Percentiles rank a stretch among this genome's conserved stretches.
Evolutionary conservation across 2,329 filamentous ascomycete genomes (phyloP).

Genomic region (Colletotrichum sp.): DNA sequence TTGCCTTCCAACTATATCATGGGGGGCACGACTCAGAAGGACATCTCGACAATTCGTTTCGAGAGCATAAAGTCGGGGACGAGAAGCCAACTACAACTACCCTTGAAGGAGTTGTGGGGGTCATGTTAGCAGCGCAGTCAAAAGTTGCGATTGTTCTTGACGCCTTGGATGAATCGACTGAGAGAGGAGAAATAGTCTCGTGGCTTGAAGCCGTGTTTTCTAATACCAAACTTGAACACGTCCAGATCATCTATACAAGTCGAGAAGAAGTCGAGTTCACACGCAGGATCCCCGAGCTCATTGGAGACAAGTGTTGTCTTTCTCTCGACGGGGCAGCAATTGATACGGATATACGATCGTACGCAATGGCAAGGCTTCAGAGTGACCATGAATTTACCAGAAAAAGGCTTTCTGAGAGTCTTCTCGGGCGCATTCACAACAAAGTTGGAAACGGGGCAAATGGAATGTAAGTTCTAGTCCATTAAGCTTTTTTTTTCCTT

Average conservation of each 20-base stretch:
- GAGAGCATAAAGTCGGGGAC: not conserved
- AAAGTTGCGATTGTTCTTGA: not conserved
- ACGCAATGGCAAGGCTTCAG: not conserved
- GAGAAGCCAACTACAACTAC: not conserved
- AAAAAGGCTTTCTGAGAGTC: not conserved
- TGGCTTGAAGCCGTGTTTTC: not conserved
- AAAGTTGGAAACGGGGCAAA: not conserved
- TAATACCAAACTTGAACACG: not conserved
- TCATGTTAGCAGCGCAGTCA: not conserved
- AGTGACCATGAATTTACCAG: not conserved
- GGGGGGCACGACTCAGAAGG: not conserved
- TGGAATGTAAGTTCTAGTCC: not conserved
- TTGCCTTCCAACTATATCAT: constrained; percentile 26
- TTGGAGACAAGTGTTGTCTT: not conserved
- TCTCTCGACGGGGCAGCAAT: not conserved
- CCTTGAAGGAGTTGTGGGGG: not conserved
- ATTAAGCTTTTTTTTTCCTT: too few relatives aligned
- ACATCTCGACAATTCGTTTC: not conserved
- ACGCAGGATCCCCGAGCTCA: not conserved
- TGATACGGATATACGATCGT: not conserved
- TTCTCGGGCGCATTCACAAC: not conserved
- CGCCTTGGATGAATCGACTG: not conserved
- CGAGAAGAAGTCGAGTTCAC: not conserved
- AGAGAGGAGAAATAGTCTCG: not conserved
- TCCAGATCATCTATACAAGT: not conserved